Evolutionary conservation across 179 eudicot species (phyloP).

Genomic region (Carnegiea gigantea): DNA sequence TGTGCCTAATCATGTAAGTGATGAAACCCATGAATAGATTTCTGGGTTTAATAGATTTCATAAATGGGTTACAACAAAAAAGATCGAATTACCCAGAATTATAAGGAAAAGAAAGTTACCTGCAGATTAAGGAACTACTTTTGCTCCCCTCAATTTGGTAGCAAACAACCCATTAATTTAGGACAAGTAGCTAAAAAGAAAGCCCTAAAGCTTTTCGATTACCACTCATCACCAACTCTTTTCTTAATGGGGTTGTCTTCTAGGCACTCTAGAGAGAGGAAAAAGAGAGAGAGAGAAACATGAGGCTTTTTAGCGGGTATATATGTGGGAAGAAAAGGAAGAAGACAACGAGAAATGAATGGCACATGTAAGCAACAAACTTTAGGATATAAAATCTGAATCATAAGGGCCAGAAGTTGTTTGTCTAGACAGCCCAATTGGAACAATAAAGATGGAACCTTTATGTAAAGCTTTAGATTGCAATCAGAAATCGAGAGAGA

Average conservation of each 20-base stretch:
- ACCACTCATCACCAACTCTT: not conserved
- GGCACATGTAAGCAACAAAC: constrained; percentile 39
- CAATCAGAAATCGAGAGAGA: not conserved
- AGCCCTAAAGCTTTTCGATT: not conserved
- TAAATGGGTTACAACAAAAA: constrained; percentile 19
- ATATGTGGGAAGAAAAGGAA: constrained; percentile 6
- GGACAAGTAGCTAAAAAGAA: constrained; percentile 1
- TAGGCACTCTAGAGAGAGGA: not conserved
- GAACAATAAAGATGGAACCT: constrained; percentile 20
- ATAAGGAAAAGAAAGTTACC: constrained; percentile 20
- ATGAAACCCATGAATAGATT: constrained; percentile 4
- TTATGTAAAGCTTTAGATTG: constrained; percentile 23
- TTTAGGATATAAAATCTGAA: constrained; percentile 5
- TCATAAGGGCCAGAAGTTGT: not conserved
- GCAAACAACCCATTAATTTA: constrained; percentile 8
- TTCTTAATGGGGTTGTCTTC: constrained; percentile 26
- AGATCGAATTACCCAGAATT: constrained; percentile 10
- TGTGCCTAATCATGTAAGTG: not conserved
- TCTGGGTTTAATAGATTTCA: constrained; percentile 13
- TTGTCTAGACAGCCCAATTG: not conserved
- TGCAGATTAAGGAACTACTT: constrained; percentile 35
- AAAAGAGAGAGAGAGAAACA: constrained; percentile 1
- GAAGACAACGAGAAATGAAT: constrained; percentile 21
- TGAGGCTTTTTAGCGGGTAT: constrained; percentile 15
- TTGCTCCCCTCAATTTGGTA: constrained; percentile 27